A percentile compares a stretch with the other conserved stretches of the same genome.
phyloP scores from a whole-genome alignment of 208 protist species.

The Leishmania martiniquensis region DNA sequence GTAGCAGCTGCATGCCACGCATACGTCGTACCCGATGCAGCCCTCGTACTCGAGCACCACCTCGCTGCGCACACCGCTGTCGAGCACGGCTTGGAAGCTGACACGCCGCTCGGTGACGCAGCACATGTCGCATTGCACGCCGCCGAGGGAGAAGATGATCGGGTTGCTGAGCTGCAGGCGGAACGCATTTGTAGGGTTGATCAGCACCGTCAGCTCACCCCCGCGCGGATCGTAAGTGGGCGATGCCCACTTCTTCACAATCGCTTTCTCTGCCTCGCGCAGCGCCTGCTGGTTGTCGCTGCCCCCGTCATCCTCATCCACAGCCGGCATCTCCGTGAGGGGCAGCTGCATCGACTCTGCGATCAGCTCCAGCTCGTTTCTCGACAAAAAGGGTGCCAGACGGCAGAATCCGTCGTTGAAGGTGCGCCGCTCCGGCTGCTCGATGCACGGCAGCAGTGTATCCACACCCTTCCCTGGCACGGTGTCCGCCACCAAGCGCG shows the following conservation, averaged over 20 bases:
- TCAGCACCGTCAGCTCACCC: conserved; percentile 29
- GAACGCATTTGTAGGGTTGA: conserved; percentile 28
- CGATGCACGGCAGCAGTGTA: conserved; percentile 27
- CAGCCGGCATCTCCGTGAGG: conserved; percentile 12
- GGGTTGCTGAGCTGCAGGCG: conserved; percentile 36
- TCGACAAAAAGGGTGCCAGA: conserved; percentile 14
- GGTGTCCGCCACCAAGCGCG: conserved; percentile 15
- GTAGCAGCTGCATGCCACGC: conserved; percentile 44
- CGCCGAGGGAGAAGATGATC: conserved; percentile 4
- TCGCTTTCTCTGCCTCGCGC: conserved; percentile 6
- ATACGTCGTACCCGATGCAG: conserved; percentile 44
- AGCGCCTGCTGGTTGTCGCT: not conserved
- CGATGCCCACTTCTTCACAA: conserved; percentile 28
- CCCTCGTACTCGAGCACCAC: conserved; percentile 18
- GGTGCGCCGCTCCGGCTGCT: conserved; percentile 24
- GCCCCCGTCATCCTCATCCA: not conserved
- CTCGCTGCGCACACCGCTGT: conserved; percentile 27
- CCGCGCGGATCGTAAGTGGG: conserved; percentile 20
- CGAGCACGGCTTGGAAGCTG: conserved; percentile 35
- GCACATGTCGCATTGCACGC: conserved; percentile 35
- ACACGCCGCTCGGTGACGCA: conserved; percentile 12
- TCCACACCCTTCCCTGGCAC: conserved; percentile 9
- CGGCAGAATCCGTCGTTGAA: conserved; percentile 28
- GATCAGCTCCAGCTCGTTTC: conserved; percentile 16
- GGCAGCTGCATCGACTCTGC: conserved; percentile 26